Evolutionary conservation across 23 red algal genomes (phyloP), one percentile per base, ranked within the genome.

Genomic region (Porphyridium purpureum): DNA sequence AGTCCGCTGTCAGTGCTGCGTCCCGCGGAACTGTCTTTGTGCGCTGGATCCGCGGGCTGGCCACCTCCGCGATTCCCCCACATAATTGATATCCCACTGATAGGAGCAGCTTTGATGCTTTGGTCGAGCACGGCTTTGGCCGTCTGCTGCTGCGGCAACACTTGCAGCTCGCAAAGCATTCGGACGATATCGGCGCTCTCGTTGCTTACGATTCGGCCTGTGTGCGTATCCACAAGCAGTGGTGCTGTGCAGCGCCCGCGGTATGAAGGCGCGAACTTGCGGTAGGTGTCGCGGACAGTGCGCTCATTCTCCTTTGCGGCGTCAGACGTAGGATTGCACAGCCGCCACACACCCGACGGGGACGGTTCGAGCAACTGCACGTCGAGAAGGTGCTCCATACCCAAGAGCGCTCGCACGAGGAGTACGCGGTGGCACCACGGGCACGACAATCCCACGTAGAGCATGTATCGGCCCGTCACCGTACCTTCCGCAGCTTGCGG

Each of bases 361-460:
- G 74, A 59, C 24, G 73, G 73, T 1, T 21, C 9, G 4, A 69
- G 33, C 20, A n/a, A 55, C 31, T 55, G 28, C 44, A 94, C 21
- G 8, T 31, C 31, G 15, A 75, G 20, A 1, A 20, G 17, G 19
- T 46, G 32, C 3, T 44, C 20, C 15, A 75, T 56, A 2, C 31
- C 29, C 2, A 81, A 63, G 1, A 98, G 52, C 2, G 58, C 65
- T 21, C 31, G 59, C 29, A 80, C 90, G 24, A 98, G 60, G 19
- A 81, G 7, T 11, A 80, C 72, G 24, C 90, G 64, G 56, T 98
- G 90, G 54, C 90, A 98, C 75, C 84, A 93, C 20, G 60, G 84
- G 59, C 80, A 84, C 29, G 66, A 74, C 21, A 50, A 36, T 34
- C 90, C 90, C 1, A 69, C 71, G 64, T 84, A 98, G 6, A 98